Percentiles rank a stretch among this genome's conserved stretches.
These are phyloP conservation scores for Puccinia coronata DNA, from an alignment of 1,284 basidiomycete genomes.

Conservation along the genomic window DNA sequence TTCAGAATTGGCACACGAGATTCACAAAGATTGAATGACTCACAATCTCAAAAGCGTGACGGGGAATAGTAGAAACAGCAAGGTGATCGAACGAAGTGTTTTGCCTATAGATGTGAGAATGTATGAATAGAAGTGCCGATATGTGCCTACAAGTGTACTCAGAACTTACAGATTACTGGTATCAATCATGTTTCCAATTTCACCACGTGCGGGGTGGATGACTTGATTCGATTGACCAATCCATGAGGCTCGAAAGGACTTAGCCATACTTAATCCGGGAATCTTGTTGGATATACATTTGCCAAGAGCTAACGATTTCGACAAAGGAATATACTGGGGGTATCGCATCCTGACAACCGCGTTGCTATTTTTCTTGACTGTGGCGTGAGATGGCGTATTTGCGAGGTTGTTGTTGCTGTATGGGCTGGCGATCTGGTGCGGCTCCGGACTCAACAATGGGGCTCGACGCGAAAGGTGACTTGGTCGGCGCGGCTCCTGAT, in stretches of 20 bases:
- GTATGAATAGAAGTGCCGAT: too few relatives aligned
- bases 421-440: neutral
- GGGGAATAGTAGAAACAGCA: constrained; percentile 21
- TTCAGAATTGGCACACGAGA: too few relatives aligned
- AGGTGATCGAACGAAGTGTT: constrained; percentile 16
- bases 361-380: constrained; percentile 3
- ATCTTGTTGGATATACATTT: constrained; percentile 72
- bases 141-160: neutral
- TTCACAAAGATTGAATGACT: neutral
- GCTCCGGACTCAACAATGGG: neutral
- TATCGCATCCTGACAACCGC: constrained; percentile 20
- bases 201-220: constrained; percentile 27
- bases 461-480: neutral
- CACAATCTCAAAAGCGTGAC: constrained; percentile 12
- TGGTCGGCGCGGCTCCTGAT: neutral
- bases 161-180: constrained; percentile 21
- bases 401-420: constrained; percentile 10
- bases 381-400: neutral
- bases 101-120: neutral
- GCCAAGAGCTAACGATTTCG: constrained; percentile 65
- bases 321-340: constrained; percentile 62
- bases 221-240: constrained; percentile 69
- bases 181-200: constrained; percentile 46
- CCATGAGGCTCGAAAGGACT: constrained; percentile 89
- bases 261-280: constrained; percentile 78